Conservation (phyloP, 2,329 filamentous ascomycete genomes). For the Remersonia thermophila region DNA sequence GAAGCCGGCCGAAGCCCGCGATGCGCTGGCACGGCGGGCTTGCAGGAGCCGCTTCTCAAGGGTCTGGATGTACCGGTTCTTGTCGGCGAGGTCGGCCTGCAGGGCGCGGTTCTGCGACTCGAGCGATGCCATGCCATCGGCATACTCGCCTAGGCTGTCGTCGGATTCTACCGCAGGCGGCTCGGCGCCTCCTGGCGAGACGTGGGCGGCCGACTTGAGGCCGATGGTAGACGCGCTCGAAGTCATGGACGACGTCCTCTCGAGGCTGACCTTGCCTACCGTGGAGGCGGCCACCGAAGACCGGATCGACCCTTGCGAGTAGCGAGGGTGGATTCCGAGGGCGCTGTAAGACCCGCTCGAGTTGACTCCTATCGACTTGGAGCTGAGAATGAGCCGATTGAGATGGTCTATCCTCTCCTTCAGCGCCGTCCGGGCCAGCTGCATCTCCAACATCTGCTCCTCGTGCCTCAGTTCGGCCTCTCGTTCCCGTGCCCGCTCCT, state of each 20-base stretch:
- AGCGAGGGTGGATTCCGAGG: constrained; percentile 49
- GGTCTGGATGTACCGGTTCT: constrained; percentile 91
- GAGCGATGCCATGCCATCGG: constrained; percentile 72
- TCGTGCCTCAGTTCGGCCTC: constrained; percentile 81
- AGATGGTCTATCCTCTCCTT: constrained; percentile 97
- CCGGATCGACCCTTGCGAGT: constrained; percentile 49
- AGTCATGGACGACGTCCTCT: constrained; percentile 54
- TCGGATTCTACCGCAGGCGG: constrained; percentile 37
- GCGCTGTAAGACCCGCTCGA: constrained; percentile 58
- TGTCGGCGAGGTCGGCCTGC: constrained; percentile 89
- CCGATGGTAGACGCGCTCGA: constrained; percentile 51
- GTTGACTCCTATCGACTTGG: constrained; percentile 92
- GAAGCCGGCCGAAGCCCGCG: constrained; percentile 67
- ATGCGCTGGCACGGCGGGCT: constrained; percentile 79
- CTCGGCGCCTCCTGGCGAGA: constrained; percentile 30
- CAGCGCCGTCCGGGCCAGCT: constrained; percentile 83
- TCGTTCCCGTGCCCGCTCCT: constrained; percentile 61
- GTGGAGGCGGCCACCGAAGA: constrained; percentile 59
- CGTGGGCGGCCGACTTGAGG: constrained; percentile 36
- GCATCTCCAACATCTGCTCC: constrained; percentile 98
- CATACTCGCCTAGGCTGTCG: constrained; percentile 67
- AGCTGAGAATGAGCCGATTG: constrained; percentile 87
- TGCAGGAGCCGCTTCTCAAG: constrained; percentile 86
- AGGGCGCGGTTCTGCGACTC: constrained; percentile 81
- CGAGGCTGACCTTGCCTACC: constrained; percentile 38